phyloP scores from a whole-genome alignment of 2,329 filamentous ascomycete species.

The Trichoderma aggressivum region DNA sequence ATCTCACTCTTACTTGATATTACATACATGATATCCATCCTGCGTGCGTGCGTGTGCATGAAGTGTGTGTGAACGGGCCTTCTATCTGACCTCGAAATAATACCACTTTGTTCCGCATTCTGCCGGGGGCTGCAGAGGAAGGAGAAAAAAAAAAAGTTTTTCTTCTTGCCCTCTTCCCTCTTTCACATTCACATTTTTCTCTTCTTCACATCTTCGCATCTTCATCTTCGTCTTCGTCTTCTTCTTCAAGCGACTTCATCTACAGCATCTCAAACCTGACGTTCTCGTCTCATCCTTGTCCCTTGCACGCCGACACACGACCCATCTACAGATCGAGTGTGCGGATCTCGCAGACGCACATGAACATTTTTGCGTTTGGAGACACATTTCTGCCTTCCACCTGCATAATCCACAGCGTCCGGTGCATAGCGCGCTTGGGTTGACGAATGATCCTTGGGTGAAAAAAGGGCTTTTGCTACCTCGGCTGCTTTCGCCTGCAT shows the following conservation, averaged over 20 bases:
- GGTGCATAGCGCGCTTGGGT: slow-evolving; percentile 17
- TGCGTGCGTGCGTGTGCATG: not conserved
- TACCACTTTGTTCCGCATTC: slow-evolving; percentile 21
- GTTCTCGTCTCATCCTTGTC: not conserved
- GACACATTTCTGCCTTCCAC: slow-evolving; percentile 2
- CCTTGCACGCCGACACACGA: not conserved
- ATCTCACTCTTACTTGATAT: not conserved
- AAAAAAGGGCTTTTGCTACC: slow-evolving; percentile 4
- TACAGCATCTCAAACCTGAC: not conserved
- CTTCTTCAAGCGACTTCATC: not conserved
- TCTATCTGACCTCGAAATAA: slow-evolving; percentile 20
- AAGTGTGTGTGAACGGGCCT: slow-evolving; percentile 19
- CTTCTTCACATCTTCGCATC: not conserved
- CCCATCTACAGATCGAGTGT: not conserved
- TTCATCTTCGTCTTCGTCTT: not conserved
- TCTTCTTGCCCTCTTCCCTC: not conserved
- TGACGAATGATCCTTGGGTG: slow-evolving; percentile 17
- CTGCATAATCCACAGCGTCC: slow-evolving; percentile 1
- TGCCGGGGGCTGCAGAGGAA: slow-evolving; percentile 17
- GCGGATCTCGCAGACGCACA: slow-evolving; percentile 14
- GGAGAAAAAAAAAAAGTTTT: not conserved
- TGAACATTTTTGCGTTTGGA: not conserved
- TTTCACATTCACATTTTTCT: not conserved
- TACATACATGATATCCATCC: not conserved
- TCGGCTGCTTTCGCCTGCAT: slow-evolving; percentile 10